These are phyloP conservation scores for Aphanomyces invadans DNA, from an alignment of 352 stramenopile species.

Conservation along the genomic window DNA sequence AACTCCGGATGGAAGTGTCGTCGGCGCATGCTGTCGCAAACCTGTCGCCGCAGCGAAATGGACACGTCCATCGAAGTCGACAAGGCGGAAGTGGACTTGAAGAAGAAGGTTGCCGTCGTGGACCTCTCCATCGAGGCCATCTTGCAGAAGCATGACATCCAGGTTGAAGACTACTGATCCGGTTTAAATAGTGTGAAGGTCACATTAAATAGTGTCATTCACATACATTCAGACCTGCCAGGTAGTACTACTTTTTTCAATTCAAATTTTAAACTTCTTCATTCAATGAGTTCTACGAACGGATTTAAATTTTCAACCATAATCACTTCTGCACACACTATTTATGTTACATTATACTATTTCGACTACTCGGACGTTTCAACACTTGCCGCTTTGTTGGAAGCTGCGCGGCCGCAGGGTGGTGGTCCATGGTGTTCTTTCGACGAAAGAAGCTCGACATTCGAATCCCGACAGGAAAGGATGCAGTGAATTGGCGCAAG, in stretches of 20 bases:
- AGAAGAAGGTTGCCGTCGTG: conserved; percentile 4
- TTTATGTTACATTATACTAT: too few species aligned
- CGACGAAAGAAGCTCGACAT: conserved; percentile 57
- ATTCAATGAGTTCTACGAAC: too few species aligned
- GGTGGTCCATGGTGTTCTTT: conserved; percentile 39
- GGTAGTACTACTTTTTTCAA: too few species aligned
- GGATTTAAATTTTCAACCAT: too few species aligned
- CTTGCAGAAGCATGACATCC: conserved; percentile 14
- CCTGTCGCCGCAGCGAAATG: background rate
- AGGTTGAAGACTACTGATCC: conserved; percentile 12
- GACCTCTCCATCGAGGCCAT: conserved; percentile 15
- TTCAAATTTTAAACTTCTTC: too few species aligned
- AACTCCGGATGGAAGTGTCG: conserved; percentile 4
- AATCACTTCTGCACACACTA: too few species aligned
- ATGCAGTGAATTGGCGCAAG: conserved; percentile 74
- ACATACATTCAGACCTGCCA: too few species aligned
- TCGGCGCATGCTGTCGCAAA: conserved; percentile 7
- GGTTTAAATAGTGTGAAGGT: background rate
- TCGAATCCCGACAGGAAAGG: conserved; percentile 53
- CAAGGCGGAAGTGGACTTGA: background rate
- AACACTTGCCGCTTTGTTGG: too few species aligned
- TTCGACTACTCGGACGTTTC: too few species aligned
- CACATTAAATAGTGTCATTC: too few species aligned
- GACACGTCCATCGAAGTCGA: background rate
- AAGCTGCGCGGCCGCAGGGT: too few species aligned